Base-by-base conservation (phyloP, 192 early-diverging fungal genomes). In the Spizellomyces punctatus region DNA sequence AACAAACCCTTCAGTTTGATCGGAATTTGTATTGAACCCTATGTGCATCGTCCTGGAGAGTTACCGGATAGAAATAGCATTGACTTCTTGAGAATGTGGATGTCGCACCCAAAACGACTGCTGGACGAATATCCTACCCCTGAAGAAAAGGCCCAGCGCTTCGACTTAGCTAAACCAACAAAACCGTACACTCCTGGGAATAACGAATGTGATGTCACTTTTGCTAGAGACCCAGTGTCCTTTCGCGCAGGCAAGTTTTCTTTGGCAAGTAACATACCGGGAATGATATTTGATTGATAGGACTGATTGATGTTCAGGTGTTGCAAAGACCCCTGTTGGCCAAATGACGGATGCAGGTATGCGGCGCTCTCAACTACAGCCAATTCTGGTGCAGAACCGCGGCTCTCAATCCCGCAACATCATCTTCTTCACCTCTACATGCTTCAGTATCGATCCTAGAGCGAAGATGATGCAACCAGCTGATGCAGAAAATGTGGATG, bases 21-120 rank as follows among this genome's bases (percentile, higher is more conserved):
- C 52, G 86, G 86, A 5, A 78, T 85, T 2, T 88, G 86, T 46
- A 78, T 88, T 63, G 83, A 88, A 50, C 85, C 86, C 8, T 83
- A 80, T 49, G 5, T 67, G 10, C 77, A 78, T 64, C 27, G 64
- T n/a, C 73, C 82, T 6, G 78, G 76, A 0, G 76, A 84, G 48
- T 42, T 80, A 16, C 79, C 76, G 7, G 84, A 86, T 65, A 85
- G 78, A 65, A 82, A 87, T 67, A 75, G 83, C 6, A 79, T 83
- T 36, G 79, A 86, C 56, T 76, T 83, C 42, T 22, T 84, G 64
- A 46, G 82, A 65, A 78, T 83, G 71, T 88, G 86, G 86, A 83
- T 88, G 81, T 83, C 82, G 7, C 84, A 85, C 64, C 81, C 84
- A 10, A 79, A 83, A 73, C 58, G 79, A 16, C 46, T 88, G 8